Conservation (phyloP, 73 alveolate genomes). For the Durusdinium trenchii region DNA sequence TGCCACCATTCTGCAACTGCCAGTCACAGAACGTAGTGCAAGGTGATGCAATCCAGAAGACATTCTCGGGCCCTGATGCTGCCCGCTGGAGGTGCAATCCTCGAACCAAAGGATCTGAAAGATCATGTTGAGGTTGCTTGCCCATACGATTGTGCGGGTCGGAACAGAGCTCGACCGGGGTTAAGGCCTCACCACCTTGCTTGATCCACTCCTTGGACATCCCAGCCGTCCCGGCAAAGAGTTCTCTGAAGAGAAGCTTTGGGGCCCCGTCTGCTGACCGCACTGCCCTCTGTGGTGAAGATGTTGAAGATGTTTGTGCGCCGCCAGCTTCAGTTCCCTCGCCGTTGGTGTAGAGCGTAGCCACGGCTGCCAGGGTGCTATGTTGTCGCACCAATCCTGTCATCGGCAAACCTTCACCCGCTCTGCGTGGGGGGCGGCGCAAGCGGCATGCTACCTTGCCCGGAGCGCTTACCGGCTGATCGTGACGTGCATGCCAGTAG, state of each 20-base stretch:
- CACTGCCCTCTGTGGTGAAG: too few relatives aligned
- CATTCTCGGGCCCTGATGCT: neutral
- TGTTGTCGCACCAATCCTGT: neutral
- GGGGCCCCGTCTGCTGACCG: too few relatives aligned
- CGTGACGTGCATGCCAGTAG: neutral
- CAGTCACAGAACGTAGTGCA: constrained; percentile 46
- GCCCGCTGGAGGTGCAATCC: neutral
- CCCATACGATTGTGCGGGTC: neutral
- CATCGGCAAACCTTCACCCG: neutral
- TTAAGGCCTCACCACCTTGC: neutral
- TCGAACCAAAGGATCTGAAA: neutral
- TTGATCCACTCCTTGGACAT: neutral
- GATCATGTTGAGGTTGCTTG: neutral
- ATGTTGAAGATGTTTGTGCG: too few relatives aligned
- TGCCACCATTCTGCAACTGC: constrained; percentile 38
- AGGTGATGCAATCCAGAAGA: constrained; percentile 21
- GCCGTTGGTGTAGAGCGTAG: too few relatives aligned
- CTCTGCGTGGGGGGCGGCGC: neutral
- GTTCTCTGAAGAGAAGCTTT: too few relatives aligned
- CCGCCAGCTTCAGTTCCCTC: too few relatives aligned
- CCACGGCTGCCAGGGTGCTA: neutral
- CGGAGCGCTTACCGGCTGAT: neutral
- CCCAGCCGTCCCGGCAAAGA: neutral
- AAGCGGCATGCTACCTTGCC: neutral
- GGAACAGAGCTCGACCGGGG: neutral